A percentile compares a stretch with the other conserved stretches of the same genome.
Evolutionary conservation across 2,329 filamentous ascomycete genomes (phyloP).

Genomic region (Claviceps sp.): DNA sequence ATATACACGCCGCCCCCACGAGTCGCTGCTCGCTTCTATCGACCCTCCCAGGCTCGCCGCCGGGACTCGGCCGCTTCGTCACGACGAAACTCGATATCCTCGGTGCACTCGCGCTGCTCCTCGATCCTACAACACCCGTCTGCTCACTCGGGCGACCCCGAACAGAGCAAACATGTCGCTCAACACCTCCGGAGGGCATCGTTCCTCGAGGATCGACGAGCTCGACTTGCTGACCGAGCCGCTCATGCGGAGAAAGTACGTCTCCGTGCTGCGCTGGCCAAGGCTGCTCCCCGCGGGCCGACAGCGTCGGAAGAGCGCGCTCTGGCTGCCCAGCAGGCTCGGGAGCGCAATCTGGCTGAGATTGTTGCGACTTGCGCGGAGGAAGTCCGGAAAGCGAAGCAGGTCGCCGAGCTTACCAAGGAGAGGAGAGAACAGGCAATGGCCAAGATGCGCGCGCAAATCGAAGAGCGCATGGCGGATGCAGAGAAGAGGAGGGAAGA

Average conservation of each 20-base stretch:
- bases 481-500: slow-evolving; percentile 59
- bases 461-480: slow-evolving; percentile 69
- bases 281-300: slow-evolving; percentile 50
- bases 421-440: slow-evolving; percentile 66
- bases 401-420: slow-evolving; percentile 70
- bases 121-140: slow-evolving; percentile 39
- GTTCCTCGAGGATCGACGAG: slow-evolving; percentile 69
- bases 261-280: slow-evolving; percentile 58
- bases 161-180: slow-evolving; percentile 64
- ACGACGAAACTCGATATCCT: slow-evolving; percentile 67
- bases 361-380: slow-evolving; percentile 71
- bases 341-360: slow-evolving; percentile 69
- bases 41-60: slow-evolving; percentile 49
- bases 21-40: slow-evolving; percentile 68
- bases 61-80: slow-evolving; percentile 68
- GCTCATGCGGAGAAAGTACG: slow-evolving; percentile 76
- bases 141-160: slow-evolving; percentile 30
- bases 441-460: slow-evolving; percentile 54
- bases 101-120: slow-evolving; percentile 57
- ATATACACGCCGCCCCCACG: slow-evolving; percentile 55
- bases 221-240: slow-evolving; percentile 64
- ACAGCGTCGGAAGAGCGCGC: slow-evolving; percentile 63
- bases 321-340: slow-evolving; percentile 61
- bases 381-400: slow-evolving; percentile 71
- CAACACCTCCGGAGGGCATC: slow-evolving; percentile 69